Percentiles rank a stretch among this genome's conserved stretches.
Evolutionary conservation across 345 rosid species (phyloP).

Genomic region (Litchi chinensis): DNA sequence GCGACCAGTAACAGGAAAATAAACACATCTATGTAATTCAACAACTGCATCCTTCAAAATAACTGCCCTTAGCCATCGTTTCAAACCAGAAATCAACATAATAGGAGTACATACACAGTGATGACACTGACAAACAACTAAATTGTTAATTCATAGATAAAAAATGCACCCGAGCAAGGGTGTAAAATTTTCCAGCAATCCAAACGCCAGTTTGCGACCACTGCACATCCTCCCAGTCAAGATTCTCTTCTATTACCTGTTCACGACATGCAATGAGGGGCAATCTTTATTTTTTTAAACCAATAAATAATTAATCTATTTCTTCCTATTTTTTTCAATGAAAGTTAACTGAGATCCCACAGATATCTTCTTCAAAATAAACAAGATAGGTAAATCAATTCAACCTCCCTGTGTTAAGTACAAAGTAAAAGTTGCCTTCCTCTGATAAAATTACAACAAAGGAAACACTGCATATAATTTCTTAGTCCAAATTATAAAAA

Average conservation of each 20-base stretch:
- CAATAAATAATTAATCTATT: not conserved
- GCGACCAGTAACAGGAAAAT: not conserved
- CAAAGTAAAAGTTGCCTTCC: no score
- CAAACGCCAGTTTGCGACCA: slow-evolving; percentile 99
- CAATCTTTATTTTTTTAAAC: not conserved
- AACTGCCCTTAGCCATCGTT: not conserved
- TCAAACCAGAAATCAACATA: not conserved
- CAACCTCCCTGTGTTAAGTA: no score
- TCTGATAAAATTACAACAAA: not conserved
- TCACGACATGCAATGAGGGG: not conserved
- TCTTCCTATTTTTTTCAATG: no score
- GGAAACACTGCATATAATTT: not conserved
- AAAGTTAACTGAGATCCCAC: not conserved
- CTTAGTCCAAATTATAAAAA: not conserved
- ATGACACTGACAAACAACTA: not conserved
- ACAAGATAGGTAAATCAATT: not conserved
- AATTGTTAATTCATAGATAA: slow-evolving; percentile 57
- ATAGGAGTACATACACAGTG: not conserved
- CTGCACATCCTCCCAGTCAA: slow-evolving; percentile 98
- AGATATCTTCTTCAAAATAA: not conserved
- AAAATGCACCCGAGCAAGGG: slow-evolving; percentile 91
- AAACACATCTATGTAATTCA: not conserved
- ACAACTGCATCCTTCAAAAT: not conserved
- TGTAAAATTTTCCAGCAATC: slow-evolving; percentile 89
- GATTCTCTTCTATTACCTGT: slow-evolving; percentile 84